Base-by-base conservation (phyloP, 208 protist genomes). In the Porcisia hertigi region DNA sequence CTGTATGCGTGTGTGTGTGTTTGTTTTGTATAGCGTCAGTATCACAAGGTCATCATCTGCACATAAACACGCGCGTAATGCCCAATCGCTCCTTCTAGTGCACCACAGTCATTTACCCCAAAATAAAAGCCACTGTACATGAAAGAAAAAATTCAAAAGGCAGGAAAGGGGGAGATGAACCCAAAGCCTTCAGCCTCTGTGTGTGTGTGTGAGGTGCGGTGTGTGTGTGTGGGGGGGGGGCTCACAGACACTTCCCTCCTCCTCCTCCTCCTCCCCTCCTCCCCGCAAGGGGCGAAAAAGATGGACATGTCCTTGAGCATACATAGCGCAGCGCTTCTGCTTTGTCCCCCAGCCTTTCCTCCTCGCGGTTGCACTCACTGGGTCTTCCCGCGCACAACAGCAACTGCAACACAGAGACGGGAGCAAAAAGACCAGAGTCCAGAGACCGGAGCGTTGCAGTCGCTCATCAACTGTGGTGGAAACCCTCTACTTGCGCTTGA, bases 401-500 rank as follows among this genome's bases (percentile, higher is more conserved):
- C 39, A 54, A n/a, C 55, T 60, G n/a, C n/a, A n/a, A n/a, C n/a
- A 30, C 55, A 60, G 23, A 60, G 55, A 60, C 5, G 18, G 6
- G 6, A n/a, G 25, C 55, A 20, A 60, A 3, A 60, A 20, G 9
- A n/a, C 25, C 5, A 60, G 23, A 60, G 45, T n/a, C n/a, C 7
- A 49, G 7, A 49, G 9, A 49, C 9, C 45, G 45, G 9, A 49
- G 45, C 45, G 9, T 3, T 49, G 9, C 45, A 49, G 7, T 6
- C 55, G 55, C 23, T 6, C 6, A 60, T 25, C 23, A 25, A 3
- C 25, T 60, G 18, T 6, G 7, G 16, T 39, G 45, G 18, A 20
- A 12, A 70, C 12, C 20, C 18, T n/a, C 43, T 49, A 63, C 65
- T 74, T 76, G 43, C 77, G 77, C 71, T 77, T 76, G 57, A 80